Percentiles rank a stretch among this genome's conserved stretches.
Evolutionary conservation across 805 yeast genomes (phyloP).

Genomic region (Kazachstania africana): DNA sequence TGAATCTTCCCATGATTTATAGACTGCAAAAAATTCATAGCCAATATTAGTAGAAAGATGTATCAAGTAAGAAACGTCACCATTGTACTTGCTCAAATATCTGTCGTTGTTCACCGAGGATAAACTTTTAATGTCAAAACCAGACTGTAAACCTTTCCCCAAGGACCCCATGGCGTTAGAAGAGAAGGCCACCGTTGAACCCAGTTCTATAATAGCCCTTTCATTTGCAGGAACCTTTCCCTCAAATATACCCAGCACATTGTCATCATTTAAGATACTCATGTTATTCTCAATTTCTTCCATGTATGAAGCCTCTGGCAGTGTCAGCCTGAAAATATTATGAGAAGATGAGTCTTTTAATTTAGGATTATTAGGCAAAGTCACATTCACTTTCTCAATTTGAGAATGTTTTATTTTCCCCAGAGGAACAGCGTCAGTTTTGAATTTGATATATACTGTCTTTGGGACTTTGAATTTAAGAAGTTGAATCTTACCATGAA

Average conservation of each 20-base stretch:
- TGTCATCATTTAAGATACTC: slow-evolving; percentile 50
- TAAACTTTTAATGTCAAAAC: slow-evolving; percentile 58
- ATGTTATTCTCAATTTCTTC: slow-evolving; percentile 47
- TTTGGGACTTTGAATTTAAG: slow-evolving; percentile 67
- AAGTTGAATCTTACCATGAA: slow-evolving; percentile 62
- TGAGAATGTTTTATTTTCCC: slow-evolving; percentile 37
- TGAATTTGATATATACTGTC: slow-evolving; percentile 56
- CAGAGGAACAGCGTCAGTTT: slow-evolving; percentile 33
- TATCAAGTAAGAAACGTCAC: slow-evolving; percentile 51
- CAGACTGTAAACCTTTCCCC: slow-evolving; percentile 75
- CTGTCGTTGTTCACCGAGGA: slow-evolving; percentile 34
- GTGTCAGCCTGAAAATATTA: slow-evolving; percentile 46
- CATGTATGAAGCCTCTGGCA: slow-evolving; percentile 54
- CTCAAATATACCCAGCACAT: slow-evolving; percentile 65
- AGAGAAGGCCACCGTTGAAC: slow-evolving; percentile 59
- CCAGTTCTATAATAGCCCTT: slow-evolving; percentile 69
- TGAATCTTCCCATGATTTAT: slow-evolving; percentile 47
- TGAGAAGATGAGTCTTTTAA: slow-evolving; percentile 29
- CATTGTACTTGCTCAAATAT: slow-evolving; percentile 44
- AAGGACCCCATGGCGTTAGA: slow-evolving; percentile 67
- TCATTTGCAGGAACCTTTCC: slow-evolving; percentile 54
- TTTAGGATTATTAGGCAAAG: slow-evolving; percentile 55
- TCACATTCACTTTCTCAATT: slow-evolving; percentile 45
- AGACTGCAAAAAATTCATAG: slow-evolving; percentile 60
- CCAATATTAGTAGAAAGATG: slow-evolving; percentile 58